Percentiles rank a stretch among this genome's conserved stretches.
These are phyloP conservation scores for Colletotrichum sp. DNA, from an alignment of 2,329 filamentous ascomycete species.

Conservation along the genomic window DNA sequence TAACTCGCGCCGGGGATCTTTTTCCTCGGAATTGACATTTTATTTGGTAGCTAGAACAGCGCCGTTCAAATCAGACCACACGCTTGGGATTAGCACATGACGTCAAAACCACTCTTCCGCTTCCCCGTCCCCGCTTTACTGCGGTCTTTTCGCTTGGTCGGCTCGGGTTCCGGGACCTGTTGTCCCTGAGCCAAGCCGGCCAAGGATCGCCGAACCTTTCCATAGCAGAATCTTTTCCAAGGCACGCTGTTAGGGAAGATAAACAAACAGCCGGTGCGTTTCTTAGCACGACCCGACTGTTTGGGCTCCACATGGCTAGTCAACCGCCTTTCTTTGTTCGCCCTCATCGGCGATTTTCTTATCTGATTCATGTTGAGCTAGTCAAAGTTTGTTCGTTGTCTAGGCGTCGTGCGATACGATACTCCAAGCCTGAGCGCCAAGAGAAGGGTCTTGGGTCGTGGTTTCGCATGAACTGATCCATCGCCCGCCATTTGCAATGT, in stretches of 20 bases:
- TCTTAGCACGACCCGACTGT: not conserved
- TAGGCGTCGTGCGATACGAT: too few relatives aligned
- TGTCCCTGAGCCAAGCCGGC: not conserved
- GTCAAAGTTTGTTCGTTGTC: not conserved
- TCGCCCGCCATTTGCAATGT: too few relatives aligned
- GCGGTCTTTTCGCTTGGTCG: not conserved
- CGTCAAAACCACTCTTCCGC: not conserved
- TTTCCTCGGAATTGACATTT: too few relatives aligned
- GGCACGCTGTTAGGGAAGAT: not conserved
- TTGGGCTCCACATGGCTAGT: not conserved
- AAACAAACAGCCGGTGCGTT: not conserved
- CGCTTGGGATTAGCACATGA: not conserved
- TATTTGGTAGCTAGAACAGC: not conserved
- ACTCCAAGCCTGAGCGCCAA: not conserved
- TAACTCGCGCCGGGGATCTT: not conserved
- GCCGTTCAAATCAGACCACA: not conserved
- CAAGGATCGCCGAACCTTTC: not conserved
- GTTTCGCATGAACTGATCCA: too few relatives aligned
- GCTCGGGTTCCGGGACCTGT: not conserved
- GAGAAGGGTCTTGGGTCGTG: accelerated
- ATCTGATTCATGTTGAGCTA: not conserved
- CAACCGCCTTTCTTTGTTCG: not conserved
- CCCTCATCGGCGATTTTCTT: not conserved
- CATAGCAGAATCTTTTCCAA: accelerated
- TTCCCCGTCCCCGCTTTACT: not conserved